Evolutionary conservation across 345 rosid species (phyloP).

Genomic region (Reutealis trisperma): DNA sequence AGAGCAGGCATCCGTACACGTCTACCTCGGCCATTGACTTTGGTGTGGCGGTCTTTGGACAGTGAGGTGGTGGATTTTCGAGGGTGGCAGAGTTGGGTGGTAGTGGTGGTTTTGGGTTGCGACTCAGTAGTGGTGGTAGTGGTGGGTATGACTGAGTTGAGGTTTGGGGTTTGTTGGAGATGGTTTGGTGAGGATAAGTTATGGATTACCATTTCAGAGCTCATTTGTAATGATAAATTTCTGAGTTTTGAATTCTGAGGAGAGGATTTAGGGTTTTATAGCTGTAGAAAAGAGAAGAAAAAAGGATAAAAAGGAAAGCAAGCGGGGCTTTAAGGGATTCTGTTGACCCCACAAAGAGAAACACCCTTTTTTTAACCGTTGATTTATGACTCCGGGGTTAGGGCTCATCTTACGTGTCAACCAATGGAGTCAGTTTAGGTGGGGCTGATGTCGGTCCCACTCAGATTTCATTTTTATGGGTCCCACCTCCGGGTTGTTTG

Average conservation of each 20-base stretch:
- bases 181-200: slow-evolving; percentile 7
- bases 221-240: neutral
- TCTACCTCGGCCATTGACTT: slow-evolving; percentile 72
- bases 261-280: slow-evolving; percentile 23
- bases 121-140: slow-evolving; percentile 8
- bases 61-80: slow-evolving; percentile 19
- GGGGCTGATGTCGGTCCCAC: neutral
- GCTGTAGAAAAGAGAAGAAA: neutral
- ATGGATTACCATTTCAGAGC: slow-evolving; percentile 12
- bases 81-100: slow-evolving; percentile 19
- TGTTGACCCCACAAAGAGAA: slow-evolving; percentile 20
- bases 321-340: slow-evolving; percentile 9
- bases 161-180: slow-evolving; percentile 21
- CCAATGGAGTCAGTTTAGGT: too few species aligned
- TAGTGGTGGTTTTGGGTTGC: neutral
- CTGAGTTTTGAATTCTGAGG: neutral
- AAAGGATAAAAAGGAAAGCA: neutral
- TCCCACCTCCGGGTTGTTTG: neutral
- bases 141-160: slow-evolving; percentile 11
- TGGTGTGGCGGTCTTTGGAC: slow-evolving; percentile 68
- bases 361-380: neutral
- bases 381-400: neutral
- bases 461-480: neutral
- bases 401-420: too few species aligned
- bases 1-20: slow-evolving; percentile 72